A percentile compares a stretch with the other conserved stretches of the same genome.
phyloP scores from a whole-genome alignment of 345 rosid species.

The Salix koriyanagi region DNA sequence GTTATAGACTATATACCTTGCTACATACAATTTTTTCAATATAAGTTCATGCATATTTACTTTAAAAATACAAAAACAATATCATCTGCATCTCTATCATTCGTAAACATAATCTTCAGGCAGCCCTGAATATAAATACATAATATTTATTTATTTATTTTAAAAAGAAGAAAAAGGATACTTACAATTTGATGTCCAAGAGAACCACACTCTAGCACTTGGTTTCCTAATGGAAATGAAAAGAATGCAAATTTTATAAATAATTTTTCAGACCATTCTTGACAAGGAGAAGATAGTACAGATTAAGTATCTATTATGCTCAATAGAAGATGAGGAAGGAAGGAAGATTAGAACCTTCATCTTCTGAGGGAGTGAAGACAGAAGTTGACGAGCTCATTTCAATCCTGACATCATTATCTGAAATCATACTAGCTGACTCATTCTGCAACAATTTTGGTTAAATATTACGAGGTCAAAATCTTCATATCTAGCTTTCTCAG shows the following conservation, averaged over 20 bases:
- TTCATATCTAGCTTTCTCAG: neutral
- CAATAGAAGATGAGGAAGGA: too few species aligned
- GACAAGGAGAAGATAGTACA: neutral
- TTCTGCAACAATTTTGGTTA: slow-evolving; percentile 31
- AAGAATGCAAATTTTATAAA: slow-evolving; percentile 11
- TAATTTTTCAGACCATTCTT: neutral
- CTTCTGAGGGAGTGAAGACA: slow-evolving; percentile 7
- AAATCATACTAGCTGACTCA: slow-evolving; percentile 14
- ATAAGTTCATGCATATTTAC: too few species aligned
- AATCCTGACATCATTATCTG: slow-evolving; percentile 21
- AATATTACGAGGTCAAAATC: slow-evolving; percentile 1
- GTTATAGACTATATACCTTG: too few species aligned
- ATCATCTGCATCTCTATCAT: neutral
- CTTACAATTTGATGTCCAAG: slow-evolving; percentile 41
- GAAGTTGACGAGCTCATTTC: slow-evolving; percentile 14
- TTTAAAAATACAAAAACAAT: too few species aligned
- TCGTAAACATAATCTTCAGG: neutral
- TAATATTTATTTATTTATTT: too few species aligned
- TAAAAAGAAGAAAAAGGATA: neutral
- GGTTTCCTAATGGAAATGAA: slow-evolving; percentile 21
- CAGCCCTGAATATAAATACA: too few species aligned
- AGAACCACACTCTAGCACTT: slow-evolving; percentile 21
- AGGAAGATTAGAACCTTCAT: slow-evolving; percentile 17
- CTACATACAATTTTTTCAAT: too few species aligned
- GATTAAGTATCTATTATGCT: too few species aligned